These are phyloP conservation scores for Hortaea sp. DNA, from an alignment of 2,329 filamentous ascomycete genomes.

Conservation along the genomic window DNA sequence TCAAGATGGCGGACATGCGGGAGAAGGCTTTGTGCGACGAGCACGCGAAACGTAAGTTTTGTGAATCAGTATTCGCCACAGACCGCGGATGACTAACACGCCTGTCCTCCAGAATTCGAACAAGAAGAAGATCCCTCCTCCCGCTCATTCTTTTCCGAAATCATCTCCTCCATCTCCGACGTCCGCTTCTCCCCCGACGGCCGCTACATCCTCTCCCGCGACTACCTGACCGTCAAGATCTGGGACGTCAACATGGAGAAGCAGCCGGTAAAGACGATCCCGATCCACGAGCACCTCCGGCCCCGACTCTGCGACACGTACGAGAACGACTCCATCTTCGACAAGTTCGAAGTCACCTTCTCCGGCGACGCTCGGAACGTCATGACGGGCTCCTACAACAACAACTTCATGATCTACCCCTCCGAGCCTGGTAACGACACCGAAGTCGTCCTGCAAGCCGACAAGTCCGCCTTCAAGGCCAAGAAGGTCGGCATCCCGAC, in stretches of 20 bases:
- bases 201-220: slow-evolving; percentile 90
- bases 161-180: slow-evolving; percentile 98
- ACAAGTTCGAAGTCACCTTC: slow-evolving; percentile 99
- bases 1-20: slow-evolving; percentile 97
- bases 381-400: slow-evolving; percentile 99
- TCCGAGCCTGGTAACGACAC: slow-evolving; percentile 93
- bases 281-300: slow-evolving; percentile 92
- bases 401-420: slow-evolving; percentile 99
- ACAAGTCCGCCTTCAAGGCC: slow-evolving; percentile 98
- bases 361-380: slow-evolving; percentile 97
- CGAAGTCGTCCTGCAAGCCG: slow-evolving; percentile 92
- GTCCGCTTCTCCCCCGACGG: slow-evolving; percentile 96
- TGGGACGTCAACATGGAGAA: slow-evolving; percentile 99
- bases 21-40: slow-evolving; percentile 93
- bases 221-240: slow-evolving; percentile 98
- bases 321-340: slow-evolving; percentile 98
- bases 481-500: slow-evolving; percentile 99
- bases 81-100: too few species aligned
- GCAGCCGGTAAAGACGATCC: slow-evolving; percentile 94
- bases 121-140: slow-evolving; percentile 96
- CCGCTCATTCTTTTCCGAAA: slow-evolving; percentile 98
- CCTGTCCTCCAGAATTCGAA: slow-evolving; percentile 65
- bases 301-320: slow-evolving; percentile 95
- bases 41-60: slow-evolving; percentile 75
- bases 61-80: too few species aligned